Base-by-base conservation (phyloP, 352 stramenopile species). In the Globisporangium iwayamae region DNA sequence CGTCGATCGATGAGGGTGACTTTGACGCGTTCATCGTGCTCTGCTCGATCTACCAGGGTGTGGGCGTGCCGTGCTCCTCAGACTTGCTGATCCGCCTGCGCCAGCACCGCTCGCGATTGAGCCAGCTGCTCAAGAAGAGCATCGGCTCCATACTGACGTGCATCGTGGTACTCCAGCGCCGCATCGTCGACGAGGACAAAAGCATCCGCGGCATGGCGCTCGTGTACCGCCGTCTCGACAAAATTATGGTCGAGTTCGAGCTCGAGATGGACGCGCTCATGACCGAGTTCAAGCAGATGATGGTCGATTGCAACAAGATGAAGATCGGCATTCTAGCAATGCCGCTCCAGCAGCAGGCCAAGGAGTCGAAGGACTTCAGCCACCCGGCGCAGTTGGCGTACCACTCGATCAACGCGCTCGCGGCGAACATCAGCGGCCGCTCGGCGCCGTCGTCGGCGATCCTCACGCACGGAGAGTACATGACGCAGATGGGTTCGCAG, bases 21-120 rank as follows among this genome's bases (percentile, higher is more conserved):
- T 92, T 92, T 58, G 84, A 95, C 43, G 86, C 84, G 22, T 95
- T 90, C 60, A 87, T 91, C 34, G 85, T 92, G 58, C 60, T 95
- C 25, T 95, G 86, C 66, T 91, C 84, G n/a, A 93, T 95, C 45
- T 95, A 95, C 58, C 73, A 89, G 54, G 69, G 67, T 25, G 74
- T 79, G 28, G 79, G 80, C 2, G 84, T 95, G 1, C 58, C 70
- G 43, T 92, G 83, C 32, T 76, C 79, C 5, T 86, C 74, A 55
- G 85, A 92, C 61, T 67, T 95, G 68, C 69, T 93, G 20, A 72
- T 91, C 34, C 86, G 85, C 58, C 57, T 95, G 34, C 75, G 81
- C 8, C 78, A 89, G 67, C 85, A 95, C 56, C 84, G 86, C 36
- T 79, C 72, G 5, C 77, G 78, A 3, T 67, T 95, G 20, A 74